These are phyloP conservation scores for Senna siamea DNA, from an alignment of 306 rosid genomes.

Conservation along the genomic window DNA sequence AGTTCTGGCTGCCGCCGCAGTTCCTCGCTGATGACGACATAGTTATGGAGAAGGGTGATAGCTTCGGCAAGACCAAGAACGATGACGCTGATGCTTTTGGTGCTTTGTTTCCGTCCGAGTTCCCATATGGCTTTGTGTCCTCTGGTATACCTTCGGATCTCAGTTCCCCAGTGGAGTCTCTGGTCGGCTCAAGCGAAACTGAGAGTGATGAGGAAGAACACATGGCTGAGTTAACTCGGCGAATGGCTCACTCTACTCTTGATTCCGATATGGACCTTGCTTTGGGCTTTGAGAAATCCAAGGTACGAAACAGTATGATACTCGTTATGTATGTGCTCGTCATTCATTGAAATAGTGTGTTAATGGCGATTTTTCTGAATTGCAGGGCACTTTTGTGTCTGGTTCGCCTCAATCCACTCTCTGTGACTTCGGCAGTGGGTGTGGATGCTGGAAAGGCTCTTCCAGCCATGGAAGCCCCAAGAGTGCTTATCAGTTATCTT, in stretches of 20 bases:
- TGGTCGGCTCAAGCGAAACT: constrained; percentile 58
- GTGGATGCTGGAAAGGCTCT: constrained; percentile 57
- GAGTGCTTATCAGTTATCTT: constrained; percentile 35
- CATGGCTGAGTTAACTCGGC: constrained; percentile 66
- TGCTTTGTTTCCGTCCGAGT: constrained; percentile 41
- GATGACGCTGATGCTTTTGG: constrained; percentile 11
- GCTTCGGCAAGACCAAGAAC: constrained; percentile 4
- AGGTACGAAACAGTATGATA: constrained; percentile 38
- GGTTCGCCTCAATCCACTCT: constrained; percentile 82
- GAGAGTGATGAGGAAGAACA: constrained; percentile 82
- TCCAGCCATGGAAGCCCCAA: constrained; percentile 63
- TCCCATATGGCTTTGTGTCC: constrained; percentile 36
- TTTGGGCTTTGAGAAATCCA: constrained; percentile 34
- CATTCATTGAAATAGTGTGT: background rate
- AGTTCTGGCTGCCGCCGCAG: constrained; percentile 75
- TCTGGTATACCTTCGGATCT: constrained; percentile 44
- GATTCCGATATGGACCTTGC: constrained; percentile 30
- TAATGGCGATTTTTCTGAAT: background rate
- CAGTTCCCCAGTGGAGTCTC: constrained; percentile 62
- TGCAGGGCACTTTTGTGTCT: constrained; percentile 37
- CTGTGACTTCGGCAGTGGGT: constrained; percentile 45
- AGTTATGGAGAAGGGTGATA: background rate
- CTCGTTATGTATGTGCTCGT: background rate
- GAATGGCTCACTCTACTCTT: constrained; percentile 56
- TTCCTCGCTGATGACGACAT: constrained; percentile 62